Base-by-base conservation (phyloP, 441 rosid species). In the Macaranga tanarius region DNA sequence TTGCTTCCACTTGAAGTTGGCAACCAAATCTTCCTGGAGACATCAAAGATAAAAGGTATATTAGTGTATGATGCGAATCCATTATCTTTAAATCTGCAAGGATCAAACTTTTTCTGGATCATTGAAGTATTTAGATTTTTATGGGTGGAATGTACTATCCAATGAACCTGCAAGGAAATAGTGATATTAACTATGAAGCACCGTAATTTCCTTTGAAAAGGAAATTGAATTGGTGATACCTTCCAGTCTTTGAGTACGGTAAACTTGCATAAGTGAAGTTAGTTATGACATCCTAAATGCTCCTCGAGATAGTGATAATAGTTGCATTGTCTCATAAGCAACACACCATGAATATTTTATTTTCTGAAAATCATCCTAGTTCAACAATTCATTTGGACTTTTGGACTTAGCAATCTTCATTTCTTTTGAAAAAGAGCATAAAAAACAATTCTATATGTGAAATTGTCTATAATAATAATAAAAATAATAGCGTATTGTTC, bases 1-100 rank as follows among this genome's bases (percentile, higher is more conserved):
- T 50, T 76, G 65, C 16, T 79, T 67, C 82, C 82, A 79, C 31
- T 67, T 75, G 75, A 83, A 82, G 15, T 80, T 78, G 15, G 76
- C 80, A 19, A 83, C 86, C 58, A 79, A 55, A 72, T 85, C 77
- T 83, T 55, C 88, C 86, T 0, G 86, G 88, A 69, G 87, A 84
- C 79, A 83, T 80, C 22, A 86, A 60, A 2, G 86, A 71, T 5
- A 13, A 86, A 84, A 8, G 85, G 85, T 15, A 80, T 71, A 54
- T 78, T 84, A 1, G 76, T 79, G 45, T 60, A 81, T 0, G 90
- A 72, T 8, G 75, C 75, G 0, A 80, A 78, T 0, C 75, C 75
- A 8, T 45, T 73, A 1, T 83, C 86, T 10, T 85, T 84, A 2
- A 80, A 83, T 47, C 85, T 79, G 0, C 76, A 60, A 1, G 87